Percentiles rank a stretch among this genome's conserved stretches.
phyloP scores from a whole-genome alignment of 2,329 filamentous ascomycete genomes.

The Talaromyces pinophilus region DNA sequence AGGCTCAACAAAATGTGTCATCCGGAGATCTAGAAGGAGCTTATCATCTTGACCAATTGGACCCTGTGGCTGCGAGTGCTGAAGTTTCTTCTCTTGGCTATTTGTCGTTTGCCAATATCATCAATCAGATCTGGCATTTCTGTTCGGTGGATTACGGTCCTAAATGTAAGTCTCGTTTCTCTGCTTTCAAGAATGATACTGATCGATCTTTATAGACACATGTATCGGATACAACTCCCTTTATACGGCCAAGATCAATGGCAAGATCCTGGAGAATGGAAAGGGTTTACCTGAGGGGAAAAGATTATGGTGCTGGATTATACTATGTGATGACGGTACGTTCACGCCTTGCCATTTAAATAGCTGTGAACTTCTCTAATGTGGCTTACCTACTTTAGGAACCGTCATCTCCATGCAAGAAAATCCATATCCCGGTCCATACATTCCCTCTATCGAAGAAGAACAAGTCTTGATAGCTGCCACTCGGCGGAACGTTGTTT shows the following conservation, averaged over 20 bases:
- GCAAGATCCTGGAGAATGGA: constrained; percentile 43
- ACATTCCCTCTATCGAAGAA: constrained; percentile 33
- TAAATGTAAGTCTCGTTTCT: constrained; percentile 52
- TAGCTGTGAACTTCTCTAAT: not conserved
- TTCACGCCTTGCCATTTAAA: not conserved
- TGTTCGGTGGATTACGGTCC: constrained; percentile 70
- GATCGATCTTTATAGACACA: constrained; percentile 51
- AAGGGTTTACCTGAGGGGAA: constrained; percentile 50
- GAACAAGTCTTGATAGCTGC: constrained; percentile 35
- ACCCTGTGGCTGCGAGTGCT: constrained; percentile 27
- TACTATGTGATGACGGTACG: constrained; percentile 65
- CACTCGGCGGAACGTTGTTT: constrained; percentile 59
- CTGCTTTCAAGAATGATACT: constrained; percentile 3
- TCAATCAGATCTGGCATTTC: constrained; percentile 74
- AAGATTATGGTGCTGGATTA: constrained; percentile 70
- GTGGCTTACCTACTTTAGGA: constrained; percentile 42
- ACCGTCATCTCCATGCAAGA: constrained; percentile 73
- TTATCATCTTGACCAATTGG: constrained; percentile 29
- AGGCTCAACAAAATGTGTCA: constrained; percentile 19
- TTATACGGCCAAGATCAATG: constrained; percentile 50
- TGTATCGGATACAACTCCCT: constrained; percentile 70
- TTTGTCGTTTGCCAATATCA: constrained; percentile 59
- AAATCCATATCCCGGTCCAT: constrained; percentile 53
- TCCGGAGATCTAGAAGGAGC: constrained; percentile 38
- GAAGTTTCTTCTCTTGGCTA: constrained; percentile 33